Evolutionary conservation across 2,329 filamentous ascomycete genomes (phyloP), one percentile per base, ranked within the genome.

Genomic region (Xylaria sp.): DNA sequence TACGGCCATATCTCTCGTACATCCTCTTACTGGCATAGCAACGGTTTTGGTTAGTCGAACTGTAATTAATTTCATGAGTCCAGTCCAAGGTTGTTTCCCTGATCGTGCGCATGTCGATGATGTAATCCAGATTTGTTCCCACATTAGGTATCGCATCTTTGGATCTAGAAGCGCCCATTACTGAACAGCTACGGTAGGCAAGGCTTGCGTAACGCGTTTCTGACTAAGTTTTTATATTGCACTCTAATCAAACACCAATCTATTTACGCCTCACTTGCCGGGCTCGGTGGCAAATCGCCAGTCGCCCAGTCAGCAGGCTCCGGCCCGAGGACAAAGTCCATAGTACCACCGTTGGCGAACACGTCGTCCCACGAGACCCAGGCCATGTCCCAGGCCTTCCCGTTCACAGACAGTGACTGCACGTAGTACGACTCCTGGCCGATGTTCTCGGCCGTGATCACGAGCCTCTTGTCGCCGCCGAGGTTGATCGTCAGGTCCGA

Each of bases 341-440:
- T 73, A 1, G 78, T 86, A 0, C 87, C 89, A 8, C 87, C 88
- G 3, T 84, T 71, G 1, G 81, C 84, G 73, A 92, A 91, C 23
- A 92, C 75, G 67, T 91, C 87, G 15, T 84, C 76, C 86, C 87
- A 91, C 19, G 80, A 80, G 12, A 92, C 74, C 89, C 89, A 92
- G 42, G 82, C 80, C 78, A 85, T 85, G 57, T 81, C 76, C 88
- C 89, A 92, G 0, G 62, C 33, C 71, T 83, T 59, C 0, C 89
- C 88, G 70, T 92, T 91, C 46, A 92, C 83, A 67, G 79, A 83
- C 61, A 92, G 77, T 23, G 82, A 84, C 77, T 92, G 89, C 3
- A 92, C 87, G 67, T 89, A 89, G 68, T 81, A 82, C 8, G 79
- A 77, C 40, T 80, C 77, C 40, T 82, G 76, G 64, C 77, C 72